A percentile compares a stretch with the other conserved stretches of the same genome.
These are phyloP conservation scores for Sisymbrium altissimum DNA, from an alignment of 345 rosid genomes.

Conservation along the genomic window DNA sequence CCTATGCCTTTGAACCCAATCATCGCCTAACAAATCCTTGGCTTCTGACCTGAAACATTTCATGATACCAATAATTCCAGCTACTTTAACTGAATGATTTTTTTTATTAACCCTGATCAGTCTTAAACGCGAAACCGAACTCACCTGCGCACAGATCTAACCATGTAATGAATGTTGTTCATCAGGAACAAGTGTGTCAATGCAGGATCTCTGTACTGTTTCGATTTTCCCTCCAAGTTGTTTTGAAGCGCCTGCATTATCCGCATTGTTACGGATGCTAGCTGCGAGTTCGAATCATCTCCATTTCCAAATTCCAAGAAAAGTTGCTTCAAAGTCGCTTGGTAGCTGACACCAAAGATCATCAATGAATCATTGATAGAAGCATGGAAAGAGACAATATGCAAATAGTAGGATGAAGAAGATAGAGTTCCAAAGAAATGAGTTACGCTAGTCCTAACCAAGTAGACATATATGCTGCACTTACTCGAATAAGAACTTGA, in stretches of 20 bases:
- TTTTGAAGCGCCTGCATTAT: slow-evolving; percentile 99
- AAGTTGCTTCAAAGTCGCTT: slow-evolving; percentile 92
- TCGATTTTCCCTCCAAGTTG: slow-evolving; percentile 90
- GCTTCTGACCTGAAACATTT: slow-evolving; percentile 79
- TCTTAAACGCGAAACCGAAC: slow-evolving; percentile 14
- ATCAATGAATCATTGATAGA: background rate
- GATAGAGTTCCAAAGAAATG: background rate
- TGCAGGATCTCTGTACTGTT: slow-evolving; percentile 90
- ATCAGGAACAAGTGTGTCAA: slow-evolving; percentile 90
- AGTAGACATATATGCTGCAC: slow-evolving; percentile 23
- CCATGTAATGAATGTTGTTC: slow-evolving; percentile 99
- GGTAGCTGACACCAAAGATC: slow-evolving; percentile 62
- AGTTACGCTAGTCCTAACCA: background rate
- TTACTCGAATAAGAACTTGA: slow-evolving; percentile 97
- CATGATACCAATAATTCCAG: slow-evolving; percentile 2
- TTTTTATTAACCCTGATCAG: background rate
- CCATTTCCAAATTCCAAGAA: slow-evolving; percentile 84
- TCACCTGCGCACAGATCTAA: slow-evolving; percentile 98
- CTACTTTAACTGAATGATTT: background rate
- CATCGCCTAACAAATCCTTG: slow-evolving; percentile 96
- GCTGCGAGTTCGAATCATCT: slow-evolving; percentile 62
- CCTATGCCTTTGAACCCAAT: slow-evolving; percentile 97
- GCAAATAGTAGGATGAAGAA: background rate
- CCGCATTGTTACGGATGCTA: slow-evolving; percentile 84
- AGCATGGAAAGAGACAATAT: slow-evolving; percentile 10